phyloP scores from a whole-genome alignment of 176 grass and related monocot species.

The Rhipidocladum racemiflorum region DNA sequence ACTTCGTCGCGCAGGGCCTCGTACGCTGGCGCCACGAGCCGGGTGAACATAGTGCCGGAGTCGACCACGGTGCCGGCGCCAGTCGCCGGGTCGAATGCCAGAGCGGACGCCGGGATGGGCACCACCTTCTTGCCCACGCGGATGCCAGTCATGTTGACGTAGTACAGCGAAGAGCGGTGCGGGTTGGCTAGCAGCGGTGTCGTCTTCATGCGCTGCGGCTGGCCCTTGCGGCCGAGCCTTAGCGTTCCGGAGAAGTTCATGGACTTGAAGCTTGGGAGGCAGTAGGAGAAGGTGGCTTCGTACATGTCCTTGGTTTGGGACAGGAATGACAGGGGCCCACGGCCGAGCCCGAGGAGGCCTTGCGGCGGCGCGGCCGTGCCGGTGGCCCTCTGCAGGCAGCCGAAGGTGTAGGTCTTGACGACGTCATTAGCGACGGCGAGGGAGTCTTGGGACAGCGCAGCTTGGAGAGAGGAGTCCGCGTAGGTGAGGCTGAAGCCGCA shows the following conservation, averaged over 20 bases:
- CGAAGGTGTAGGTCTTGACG: conserved; percentile 68
- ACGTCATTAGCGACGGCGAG: conserved; percentile 64
- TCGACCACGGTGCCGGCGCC: conserved; percentile 82
- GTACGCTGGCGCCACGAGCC: conserved; percentile 74
- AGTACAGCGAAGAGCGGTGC: conserved; percentile 82
- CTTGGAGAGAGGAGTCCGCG: conserved; percentile 57
- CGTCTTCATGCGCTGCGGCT: conserved; percentile 69
- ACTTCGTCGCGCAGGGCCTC: conserved; percentile 70
- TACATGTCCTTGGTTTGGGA: conserved; percentile 74
- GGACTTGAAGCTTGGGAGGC: conserved; percentile 81
- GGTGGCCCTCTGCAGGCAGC: conserved; percentile 61
- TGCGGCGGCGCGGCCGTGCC: conserved; percentile 73
- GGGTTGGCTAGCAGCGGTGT: conserved; percentile 71
- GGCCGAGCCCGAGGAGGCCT: conserved; percentile 82
- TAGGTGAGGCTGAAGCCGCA: conserved; percentile 79
- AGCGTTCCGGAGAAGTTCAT: conserved; percentile 89
- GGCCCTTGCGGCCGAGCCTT: conserved; percentile 62
- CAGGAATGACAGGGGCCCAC: conserved; percentile 72
- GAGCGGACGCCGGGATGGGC: conserved; percentile 49
- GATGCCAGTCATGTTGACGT: conserved; percentile 84
- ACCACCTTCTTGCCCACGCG: conserved; percentile 63
- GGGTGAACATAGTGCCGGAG: conserved; percentile 86
- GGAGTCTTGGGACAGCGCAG: conserved; percentile 58
- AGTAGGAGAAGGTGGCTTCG: conserved; percentile 76
- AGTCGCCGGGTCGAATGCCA: conserved; percentile 67